phyloP scores from a whole-genome alignment of 2,329 filamentous ascomycete species.

The Claviceps purpurea region DNA sequence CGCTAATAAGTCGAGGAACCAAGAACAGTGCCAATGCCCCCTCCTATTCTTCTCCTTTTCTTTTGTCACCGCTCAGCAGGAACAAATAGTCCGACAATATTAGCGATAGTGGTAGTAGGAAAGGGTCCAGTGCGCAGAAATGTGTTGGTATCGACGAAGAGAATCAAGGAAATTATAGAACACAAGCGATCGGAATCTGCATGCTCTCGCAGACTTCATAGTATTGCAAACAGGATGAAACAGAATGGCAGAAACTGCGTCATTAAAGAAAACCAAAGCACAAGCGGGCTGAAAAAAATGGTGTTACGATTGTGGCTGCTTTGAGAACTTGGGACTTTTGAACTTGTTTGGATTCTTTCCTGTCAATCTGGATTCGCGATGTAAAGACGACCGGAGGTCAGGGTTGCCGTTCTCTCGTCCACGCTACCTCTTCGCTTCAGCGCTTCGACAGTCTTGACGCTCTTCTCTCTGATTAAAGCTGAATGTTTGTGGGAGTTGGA shows the following conservation, averaged over 20 bases:
- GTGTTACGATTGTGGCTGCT: too few relatives aligned
- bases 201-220: slow-evolving; percentile 9
- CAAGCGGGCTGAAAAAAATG: background rate
- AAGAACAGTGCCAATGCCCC: background rate
- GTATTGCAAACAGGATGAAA: slow-evolving; percentile 7
- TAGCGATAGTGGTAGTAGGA: slow-evolving; percentile 3
- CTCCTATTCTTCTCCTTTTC: background rate
- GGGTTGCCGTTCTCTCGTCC: slow-evolving; percentile 67
- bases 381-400: slow-evolving; percentile 60
- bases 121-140: background rate
- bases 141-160: slow-evolving; percentile 14
- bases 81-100: background rate
- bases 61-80: background rate
- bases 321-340: background rate
- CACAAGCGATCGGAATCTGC: slow-evolving; percentile 6
- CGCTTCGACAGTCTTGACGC: slow-evolving; percentile 55
- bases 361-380: slow-evolving; percentile 69
- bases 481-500: slow-evolving; percentile 46
- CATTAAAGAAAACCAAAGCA: background rate
- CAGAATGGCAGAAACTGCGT: background rate
- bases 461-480: slow-evolving; percentile 49
- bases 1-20: background rate
- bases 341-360: background rate
- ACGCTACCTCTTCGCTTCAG: slow-evolving; percentile 67
- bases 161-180: slow-evolving; percentile 5